phyloP scores from a whole-genome alignment of 2,329 filamentous ascomycete genomes.

The Colletotrichum sp. region DNA sequence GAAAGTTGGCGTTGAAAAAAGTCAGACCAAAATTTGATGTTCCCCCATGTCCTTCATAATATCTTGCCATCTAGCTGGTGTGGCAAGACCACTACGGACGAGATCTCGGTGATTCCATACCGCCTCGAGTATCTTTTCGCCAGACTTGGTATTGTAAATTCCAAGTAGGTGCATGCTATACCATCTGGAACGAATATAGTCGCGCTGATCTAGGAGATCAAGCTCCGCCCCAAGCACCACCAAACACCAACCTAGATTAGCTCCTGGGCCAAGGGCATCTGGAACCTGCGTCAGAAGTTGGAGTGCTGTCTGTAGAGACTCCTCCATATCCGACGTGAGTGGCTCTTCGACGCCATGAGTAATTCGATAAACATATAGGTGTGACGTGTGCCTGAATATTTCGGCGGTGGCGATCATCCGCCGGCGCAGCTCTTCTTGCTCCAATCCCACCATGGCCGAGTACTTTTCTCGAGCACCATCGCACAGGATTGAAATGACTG shows the following conservation, averaged over 20 bases:
- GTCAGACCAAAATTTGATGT: background rate
- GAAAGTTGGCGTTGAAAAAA: background rate
- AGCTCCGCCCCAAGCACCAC: conserved; percentile 7
- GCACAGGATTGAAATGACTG: background rate
- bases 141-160: background rate
- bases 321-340: background rate
- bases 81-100: background rate
- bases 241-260: conserved; percentile 9
- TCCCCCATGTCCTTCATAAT: conserved; percentile 8
- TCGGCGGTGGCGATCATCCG: conserved; percentile 3
- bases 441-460: background rate
- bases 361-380: conserved; percentile 9
- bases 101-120: background rate
- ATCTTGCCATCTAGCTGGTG: conserved; percentile 3
- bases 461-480: background rate
- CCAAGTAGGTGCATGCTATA: background rate
- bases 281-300: background rate
- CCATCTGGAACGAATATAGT: background rate
- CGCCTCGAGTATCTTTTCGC: conserved; percentile 2
- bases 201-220: background rate
- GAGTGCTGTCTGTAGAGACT: background rate
- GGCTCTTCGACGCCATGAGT: background rate
- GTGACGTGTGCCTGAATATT: conserved; percentile 11
- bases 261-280: conserved; percentile 1
- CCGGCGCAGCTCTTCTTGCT: background rate